Evolutionary conservation across 2,329 filamentous ascomycete species (phyloP), one percentile per base, ranked within the genome.

Genomic region (Aspergillus sp.): DNA sequence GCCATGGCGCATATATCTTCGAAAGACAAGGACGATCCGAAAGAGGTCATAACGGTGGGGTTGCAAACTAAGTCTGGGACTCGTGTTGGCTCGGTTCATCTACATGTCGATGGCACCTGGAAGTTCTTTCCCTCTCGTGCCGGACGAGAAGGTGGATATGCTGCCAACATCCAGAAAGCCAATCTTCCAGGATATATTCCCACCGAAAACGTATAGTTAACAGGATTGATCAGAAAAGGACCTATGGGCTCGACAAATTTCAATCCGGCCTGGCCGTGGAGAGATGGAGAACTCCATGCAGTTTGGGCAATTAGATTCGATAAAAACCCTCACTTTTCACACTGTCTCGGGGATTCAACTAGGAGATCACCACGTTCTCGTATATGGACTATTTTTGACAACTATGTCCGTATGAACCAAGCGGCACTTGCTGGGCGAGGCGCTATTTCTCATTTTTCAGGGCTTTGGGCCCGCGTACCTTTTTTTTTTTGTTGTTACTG

Each of bases 121-220:
- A 54, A 54, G 32, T 54, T 50, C 41, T 54, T 54, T 20, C 41
- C 52, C 20, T 48, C 44, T 45, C 52, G 47, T 43, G 52, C 52
- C 21, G 52, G 52, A 19, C 44, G 44, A 20, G 46, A 50, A 17
- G 52, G 47, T 14, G 52, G 47, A 16, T 54, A 46, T 38, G 52
- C 14, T 38, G 36, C 40, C 14, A 54, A 47, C 21, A 46, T 54
- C 20, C 21, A 16, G 3, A 23, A 34, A 14, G 47, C 52, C 14
- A 32, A 23, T 21, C 23, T 49, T 21, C 23, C 40, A 32, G 29
- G 29, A 32, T 32, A 32, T 32, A 32, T 32, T 32, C 29, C 29
- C 29, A 32, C 29, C 29, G 29, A 32, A 32, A 32, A 32, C 29
- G 29, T 7, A 32, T 32, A 32, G 29, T 32, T 13, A 32, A 32